Evolutionary conservation across 768 basidiomycete species (phyloP), one percentile per base, ranked within the genome.

Genomic region (Collybia sp.): DNA sequence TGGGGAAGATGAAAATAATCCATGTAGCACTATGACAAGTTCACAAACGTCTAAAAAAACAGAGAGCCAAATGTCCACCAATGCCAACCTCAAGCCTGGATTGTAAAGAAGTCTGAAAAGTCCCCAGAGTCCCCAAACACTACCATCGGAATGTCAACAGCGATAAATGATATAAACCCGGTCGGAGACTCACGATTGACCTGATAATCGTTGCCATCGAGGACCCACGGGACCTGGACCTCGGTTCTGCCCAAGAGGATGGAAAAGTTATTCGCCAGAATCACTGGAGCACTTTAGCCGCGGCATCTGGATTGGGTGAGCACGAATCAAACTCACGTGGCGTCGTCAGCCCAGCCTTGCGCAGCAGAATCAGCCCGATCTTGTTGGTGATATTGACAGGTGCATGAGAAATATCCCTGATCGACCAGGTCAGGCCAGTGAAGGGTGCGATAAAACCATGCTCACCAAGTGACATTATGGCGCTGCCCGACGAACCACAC

Each of bases 391-490:
- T 64, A 39, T 73, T 49, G 11, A 45, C 34, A 1, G 72, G 72
- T 35, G 58, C 12, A 38, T 51, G 39, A 2, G 67, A 60, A 1
- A 56, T 61, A 40, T 70, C 48, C 63, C 63, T 63, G 35, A 16
- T 13, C 12, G 34, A 38, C 16, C 30, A 12, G 38, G 16, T 17
- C 25, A 10, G 32, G 6, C 31, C 30, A 36, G 48, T 42, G 40
- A 55, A 40, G 50, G 52, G 50, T 20, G 53, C 17, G 15, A 48
- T 30, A 43, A 52, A 49, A 42, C 44, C 47, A 46, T 50, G 51
- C 56, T 40, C 51, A 65, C 73, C 73, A 75, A 30, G 61, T 65
- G 49, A 75, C 70, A 34, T 55, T 63, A 48, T 64, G 70, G 6
- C 40, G 60, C 16, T 52, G n/a, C 2, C 67, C 66, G n/a, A 58